Conservation (phyloP, 441 rosid genomes). For the Arabidopsis lyrata region DNA sequence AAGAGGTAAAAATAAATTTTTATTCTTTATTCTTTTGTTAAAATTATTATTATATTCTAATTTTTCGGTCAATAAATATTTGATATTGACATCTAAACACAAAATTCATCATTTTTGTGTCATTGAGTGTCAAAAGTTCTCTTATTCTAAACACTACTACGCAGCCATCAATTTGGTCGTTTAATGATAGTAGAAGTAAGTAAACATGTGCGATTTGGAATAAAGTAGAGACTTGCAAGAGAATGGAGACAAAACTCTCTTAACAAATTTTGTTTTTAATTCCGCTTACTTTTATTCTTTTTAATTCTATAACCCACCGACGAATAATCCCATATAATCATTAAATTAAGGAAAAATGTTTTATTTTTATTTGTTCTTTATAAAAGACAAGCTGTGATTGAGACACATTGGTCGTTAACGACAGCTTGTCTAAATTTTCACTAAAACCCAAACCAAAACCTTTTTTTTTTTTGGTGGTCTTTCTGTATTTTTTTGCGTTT, state of each 20-base stretch:
- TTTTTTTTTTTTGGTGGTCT: neutral
- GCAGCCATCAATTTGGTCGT: conserved; percentile 8
- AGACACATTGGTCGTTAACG: conserved; percentile 22
- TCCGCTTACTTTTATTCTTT: neutral
- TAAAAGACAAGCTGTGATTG: conserved; percentile 16
- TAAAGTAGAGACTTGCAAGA: conserved; percentile 31
- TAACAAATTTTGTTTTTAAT: conserved; percentile 25
- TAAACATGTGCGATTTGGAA: conserved; percentile 28
- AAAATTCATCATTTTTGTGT: conserved; percentile 15
- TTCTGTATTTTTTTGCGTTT: neutral
- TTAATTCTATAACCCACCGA: conserved; percentile 34
- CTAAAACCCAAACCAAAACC: conserved; percentile 28
- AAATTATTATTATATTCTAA: conserved; percentile 7
- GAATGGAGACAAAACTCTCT: conserved; percentile 34
- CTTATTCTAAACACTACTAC: conserved; percentile 6
- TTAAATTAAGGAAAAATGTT: conserved; percentile 10
- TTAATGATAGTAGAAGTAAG: conserved; percentile 18
- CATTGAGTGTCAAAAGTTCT: conserved; percentile 4
- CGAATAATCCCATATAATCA: conserved; percentile 35
- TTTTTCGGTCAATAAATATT: conserved; percentile 1
- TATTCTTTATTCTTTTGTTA: neutral
- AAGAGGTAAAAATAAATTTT: conserved; percentile 57
- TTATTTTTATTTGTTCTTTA: neutral
- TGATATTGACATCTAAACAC: conserved; percentile 24
- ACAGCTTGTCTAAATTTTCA: conserved; percentile 20